Percentiles rank a stretch among this genome's conserved stretches.
Evolutionary conservation across 805 yeast species (phyloP).

Genomic region (Kodamaea nitidulidarum): DNA sequence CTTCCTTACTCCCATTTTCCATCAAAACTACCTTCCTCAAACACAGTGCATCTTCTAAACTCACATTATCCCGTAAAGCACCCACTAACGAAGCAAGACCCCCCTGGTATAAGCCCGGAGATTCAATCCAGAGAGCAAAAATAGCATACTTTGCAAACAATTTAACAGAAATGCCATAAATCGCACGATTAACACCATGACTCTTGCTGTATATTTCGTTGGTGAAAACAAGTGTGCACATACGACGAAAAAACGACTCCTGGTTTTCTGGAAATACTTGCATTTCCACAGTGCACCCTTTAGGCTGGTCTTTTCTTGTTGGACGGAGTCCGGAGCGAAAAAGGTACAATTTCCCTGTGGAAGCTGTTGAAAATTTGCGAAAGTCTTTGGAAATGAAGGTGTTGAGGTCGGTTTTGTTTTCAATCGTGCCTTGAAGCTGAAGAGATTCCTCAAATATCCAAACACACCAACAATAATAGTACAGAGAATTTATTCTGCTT

Average conservation of each 20-base stretch:
- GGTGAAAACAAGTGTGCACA: slow-evolving; percentile 6
- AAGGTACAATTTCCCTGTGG: slow-evolving; percentile 4
- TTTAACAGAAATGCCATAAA: slow-evolving; percentile 11
- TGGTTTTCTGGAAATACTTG: slow-evolving; percentile 4
- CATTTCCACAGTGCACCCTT: slow-evolving; percentile 13
- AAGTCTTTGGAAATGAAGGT: background rate
- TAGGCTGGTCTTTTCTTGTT: slow-evolving; percentile 1
- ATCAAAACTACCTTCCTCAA: slow-evolving; percentile 3
- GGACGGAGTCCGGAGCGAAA: slow-evolving; percentile 12
- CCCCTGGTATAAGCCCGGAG: background rate
- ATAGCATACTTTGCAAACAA: slow-evolving; percentile 2
- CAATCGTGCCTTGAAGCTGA: background rate
- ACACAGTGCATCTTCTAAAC: background rate
- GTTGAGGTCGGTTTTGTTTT: background rate
- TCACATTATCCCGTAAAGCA: background rate
- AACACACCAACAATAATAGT: background rate
- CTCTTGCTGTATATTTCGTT: slow-evolving; percentile 8
- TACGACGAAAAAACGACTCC: slow-evolving; percentile 1
- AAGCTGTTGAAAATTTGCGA: background rate
- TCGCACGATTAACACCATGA: slow-evolving; percentile 5
- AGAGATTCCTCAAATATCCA: background rate
- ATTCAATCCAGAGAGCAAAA: slow-evolving; percentile 7
- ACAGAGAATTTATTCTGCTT: background rate
- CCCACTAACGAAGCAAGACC: background rate
- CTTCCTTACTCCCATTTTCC: background rate